Percentiles rank a stretch among this genome's conserved stretches.
Evolutionary conservation across 139 green algal genomes (phyloP).

Genomic region (Axilococcus clingmanii): DNA sequence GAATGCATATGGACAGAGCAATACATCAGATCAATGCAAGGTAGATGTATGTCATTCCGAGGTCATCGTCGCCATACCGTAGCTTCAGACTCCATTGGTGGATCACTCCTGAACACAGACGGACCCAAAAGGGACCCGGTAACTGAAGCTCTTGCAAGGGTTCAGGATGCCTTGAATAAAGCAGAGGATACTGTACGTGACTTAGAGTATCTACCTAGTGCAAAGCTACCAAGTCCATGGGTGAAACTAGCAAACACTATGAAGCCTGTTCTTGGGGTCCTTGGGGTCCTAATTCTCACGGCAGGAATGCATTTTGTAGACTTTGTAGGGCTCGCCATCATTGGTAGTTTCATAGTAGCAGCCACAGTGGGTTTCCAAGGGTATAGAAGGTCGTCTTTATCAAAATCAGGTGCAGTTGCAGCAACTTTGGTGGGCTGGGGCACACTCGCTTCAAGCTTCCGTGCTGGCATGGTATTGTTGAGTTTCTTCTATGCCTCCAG

Average conservation of each 20-base stretch:
- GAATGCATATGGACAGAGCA: too few relatives aligned
- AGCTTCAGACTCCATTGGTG: too few relatives aligned
- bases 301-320: slow-evolving; percentile 11
- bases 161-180: slow-evolving; percentile 8
- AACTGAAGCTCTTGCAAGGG: slow-evolving; percentile 8
- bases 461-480: slow-evolving; percentile 60
- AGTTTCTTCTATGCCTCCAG: slow-evolving; percentile 67
- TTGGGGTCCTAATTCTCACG: slow-evolving; percentile 2
- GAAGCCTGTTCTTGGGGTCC: slow-evolving; percentile 4
- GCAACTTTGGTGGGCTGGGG: slow-evolving; percentile 42
- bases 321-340: not conserved
- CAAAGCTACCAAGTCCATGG: slow-evolving; percentile 2
- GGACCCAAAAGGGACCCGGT: too few relatives aligned
- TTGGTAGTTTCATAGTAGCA: slow-evolving; percentile 13
- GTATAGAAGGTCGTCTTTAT: slow-evolving; percentile 10
- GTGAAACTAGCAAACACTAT: not conserved
- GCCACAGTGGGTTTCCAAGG: slow-evolving; percentile 5
- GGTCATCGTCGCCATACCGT: too few relatives aligned
- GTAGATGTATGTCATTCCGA: too few relatives aligned
- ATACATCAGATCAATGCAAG: too few relatives aligned
- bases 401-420: slow-evolving; percentile 13
- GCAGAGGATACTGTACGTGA: slow-evolving; percentile 11
- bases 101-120: too few relatives aligned
- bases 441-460: slow-evolving; percentile 50
- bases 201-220: slow-evolving; percentile 19